phyloP scores from a whole-genome alignment of 2,329 filamentous ascomycete genomes.

The Aspergillus novoparasiticus region DNA sequence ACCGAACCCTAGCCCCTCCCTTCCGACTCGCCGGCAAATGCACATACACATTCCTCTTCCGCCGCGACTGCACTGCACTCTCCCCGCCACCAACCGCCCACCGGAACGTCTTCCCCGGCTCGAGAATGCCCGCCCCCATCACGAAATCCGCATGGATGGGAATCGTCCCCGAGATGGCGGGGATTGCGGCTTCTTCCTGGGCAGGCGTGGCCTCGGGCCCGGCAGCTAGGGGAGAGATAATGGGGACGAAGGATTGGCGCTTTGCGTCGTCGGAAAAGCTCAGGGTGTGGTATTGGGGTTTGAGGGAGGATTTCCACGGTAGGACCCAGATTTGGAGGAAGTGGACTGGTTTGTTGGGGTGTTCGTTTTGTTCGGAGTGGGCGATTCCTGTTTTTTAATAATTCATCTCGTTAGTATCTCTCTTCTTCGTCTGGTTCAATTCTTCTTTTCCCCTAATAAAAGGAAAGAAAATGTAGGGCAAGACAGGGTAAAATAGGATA shows the following conservation, averaged over 20 bases:
- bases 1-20: slow-evolving; percentile 71
- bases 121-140: slow-evolving; percentile 77
- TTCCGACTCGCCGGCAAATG: slow-evolving; percentile 79
- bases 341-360: slow-evolving; percentile 68
- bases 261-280: slow-evolving; percentile 75
- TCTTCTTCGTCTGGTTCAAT: too few species aligned
- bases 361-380: slow-evolving; percentile 80
- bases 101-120: slow-evolving; percentile 64
- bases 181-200: slow-evolving; percentile 66
- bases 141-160: slow-evolving; percentile 82
- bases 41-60: slow-evolving; percentile 71
- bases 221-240: slow-evolving; percentile 73
- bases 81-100: slow-evolving; percentile 68
- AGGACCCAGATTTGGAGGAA: slow-evolving; percentile 89
- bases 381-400: slow-evolving; percentile 58
- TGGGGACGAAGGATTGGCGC: slow-evolving; percentile 68
- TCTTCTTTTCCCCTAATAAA: neutral
- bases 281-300: slow-evolving; percentile 74
- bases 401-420: neutral
- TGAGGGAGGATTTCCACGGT: slow-evolving; percentile 72
- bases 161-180: slow-evolving; percentile 67
- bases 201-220: slow-evolving; percentile 63
- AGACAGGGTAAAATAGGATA: neutral
- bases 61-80: slow-evolving; percentile 33
- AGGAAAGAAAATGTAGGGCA: neutral